Base-by-base conservation (phyloP, 2,329 filamentous ascomycete species). In the Bipolaris sorokiniana region DNA sequence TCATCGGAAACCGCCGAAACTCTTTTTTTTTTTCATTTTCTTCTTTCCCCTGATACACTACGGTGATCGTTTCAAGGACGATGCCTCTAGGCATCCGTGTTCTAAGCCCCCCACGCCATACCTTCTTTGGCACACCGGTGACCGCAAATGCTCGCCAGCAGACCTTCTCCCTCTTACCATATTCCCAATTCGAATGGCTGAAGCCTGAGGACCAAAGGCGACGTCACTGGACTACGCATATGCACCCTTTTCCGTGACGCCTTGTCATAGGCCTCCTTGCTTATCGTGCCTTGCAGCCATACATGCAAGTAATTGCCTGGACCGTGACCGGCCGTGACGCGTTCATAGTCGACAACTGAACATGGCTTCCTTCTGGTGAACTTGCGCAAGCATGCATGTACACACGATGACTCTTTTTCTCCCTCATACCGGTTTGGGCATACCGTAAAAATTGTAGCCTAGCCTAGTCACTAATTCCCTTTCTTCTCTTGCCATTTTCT, bases 271-370 rank as follows among this genome's bases (percentile, higher is more conserved):
- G 70, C 54, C 63, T 20, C 22, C 34, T 51, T 61, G 55, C 56
- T 56, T 62, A 54, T 52, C 51, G 67, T 69, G 67, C 68, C 70
- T 73, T 69, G 69, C 68, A 69, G 63, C 44, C 52, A 41, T 36
- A 44, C 22, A 13, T 41, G 40, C 53, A 26, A 34, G 33, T n/a
- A 41, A 40, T 28, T 44, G 41, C 22, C 41, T 44, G 41, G 15
- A 44, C 26, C n/a, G 5, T 45, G 28, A 10, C 51, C 54, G 40
- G 55, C 48, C 48, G 54, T 48, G 40, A 54, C 59, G 54, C 64
- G 57, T 50, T 54, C 58, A 58, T 56, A 51, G 53, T 31, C 36
- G 28, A 36, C 54, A 61, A 64, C 51, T 54, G 52, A 56, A 28
- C 23, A 31, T 42, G 13, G 16, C 31, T 60, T 47, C 53, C 50